Evolutionary conservation across 2,329 filamentous ascomycete species (phyloP).

Genomic region (Aspergillus neotritici): DNA sequence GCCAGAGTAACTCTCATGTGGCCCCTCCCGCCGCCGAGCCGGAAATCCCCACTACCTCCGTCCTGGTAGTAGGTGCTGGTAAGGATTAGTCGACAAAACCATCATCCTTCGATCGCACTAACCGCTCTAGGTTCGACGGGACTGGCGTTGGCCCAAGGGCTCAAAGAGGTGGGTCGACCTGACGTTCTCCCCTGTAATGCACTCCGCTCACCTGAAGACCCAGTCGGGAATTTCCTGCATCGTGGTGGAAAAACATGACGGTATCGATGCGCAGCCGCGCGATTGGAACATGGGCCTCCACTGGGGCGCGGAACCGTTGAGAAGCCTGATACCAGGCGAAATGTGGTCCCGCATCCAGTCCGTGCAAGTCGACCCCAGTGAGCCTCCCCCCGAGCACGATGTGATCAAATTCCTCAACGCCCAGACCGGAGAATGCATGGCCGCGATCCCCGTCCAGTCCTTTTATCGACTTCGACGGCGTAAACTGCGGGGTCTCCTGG

Average conservation of each 20-base stretch:
- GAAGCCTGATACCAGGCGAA: slow-evolving; percentile 17
- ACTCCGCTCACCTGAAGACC: neutral
- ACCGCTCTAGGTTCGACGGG: slow-evolving; percentile 35
- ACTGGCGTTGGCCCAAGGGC: slow-evolving; percentile 38
- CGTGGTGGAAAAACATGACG: slow-evolving; percentile 23
- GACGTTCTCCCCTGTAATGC: neutral
- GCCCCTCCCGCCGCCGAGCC: neutral
- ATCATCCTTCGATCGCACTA: neutral
- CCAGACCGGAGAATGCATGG: slow-evolving; percentile 21
- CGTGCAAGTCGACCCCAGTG: slow-evolving; percentile 24
- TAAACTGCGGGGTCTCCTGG: slow-evolving; percentile 25
- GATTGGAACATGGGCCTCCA: slow-evolving; percentile 34
- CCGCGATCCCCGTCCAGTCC: slow-evolving; percentile 22
- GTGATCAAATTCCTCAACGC: slow-evolving; percentile 21
- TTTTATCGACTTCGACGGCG: slow-evolving; percentile 25
- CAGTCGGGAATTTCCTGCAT: slow-evolving; percentile 21
- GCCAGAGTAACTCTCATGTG: neutral
- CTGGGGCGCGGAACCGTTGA: slow-evolving; percentile 23
- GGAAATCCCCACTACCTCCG: slow-evolving; percentile 4
- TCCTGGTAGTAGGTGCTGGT: slow-evolving; percentile 18
- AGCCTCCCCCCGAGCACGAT: slow-evolving; percentile 18
- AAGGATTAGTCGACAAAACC: neutral
- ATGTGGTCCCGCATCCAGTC: slow-evolving; percentile 23
- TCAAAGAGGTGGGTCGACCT: slow-evolving; percentile 31
- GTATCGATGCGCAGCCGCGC: slow-evolving; percentile 14